Evolutionary conservation across 2,329 filamentous ascomycete species (phyloP).

Genomic region (Cytospora schulzeri): DNA sequence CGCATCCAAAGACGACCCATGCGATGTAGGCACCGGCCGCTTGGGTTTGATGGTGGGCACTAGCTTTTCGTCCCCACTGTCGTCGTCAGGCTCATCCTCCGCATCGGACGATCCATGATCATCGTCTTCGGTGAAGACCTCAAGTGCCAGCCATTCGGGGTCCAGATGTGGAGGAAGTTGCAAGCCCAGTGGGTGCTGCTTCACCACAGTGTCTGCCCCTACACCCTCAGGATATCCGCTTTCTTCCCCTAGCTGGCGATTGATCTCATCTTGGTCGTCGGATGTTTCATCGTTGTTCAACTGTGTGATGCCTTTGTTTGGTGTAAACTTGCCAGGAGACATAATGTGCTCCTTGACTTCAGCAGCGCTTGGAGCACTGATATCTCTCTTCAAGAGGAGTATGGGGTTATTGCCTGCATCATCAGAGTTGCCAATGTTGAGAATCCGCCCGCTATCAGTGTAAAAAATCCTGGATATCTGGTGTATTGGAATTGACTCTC

Average conservation of each 20-base stretch:
- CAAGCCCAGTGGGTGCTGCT: conserved; percentile 44
- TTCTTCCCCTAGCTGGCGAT: conserved; percentile 49
- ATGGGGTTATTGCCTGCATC: conserved; percentile 68
- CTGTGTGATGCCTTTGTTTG: conserved; percentile 1
- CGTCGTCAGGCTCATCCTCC: conserved; percentile 37
- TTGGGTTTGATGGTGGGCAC: conserved; percentile 15
- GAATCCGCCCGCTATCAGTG: conserved; percentile 83
- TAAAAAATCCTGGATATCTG: conserved; percentile 89
- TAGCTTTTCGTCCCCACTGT: conserved; percentile 33
- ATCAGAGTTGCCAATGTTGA: conserved; percentile 67
- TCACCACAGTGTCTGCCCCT: conserved; percentile 8
- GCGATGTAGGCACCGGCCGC: conserved; percentile 7
- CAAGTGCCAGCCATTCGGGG: conserved; percentile 87
- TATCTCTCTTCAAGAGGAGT: conserved; percentile 72
- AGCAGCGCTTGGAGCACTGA: conserved; percentile 62
- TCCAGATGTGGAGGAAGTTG: conserved; percentile 75
- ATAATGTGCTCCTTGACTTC: conserved; percentile 31
- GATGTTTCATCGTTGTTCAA: conserved; percentile 29
- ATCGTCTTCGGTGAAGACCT: conserved; percentile 72
- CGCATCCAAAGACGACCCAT: conserved; percentile 38
- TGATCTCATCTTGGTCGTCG: conserved; percentile 47
- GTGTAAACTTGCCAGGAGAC: background rate
- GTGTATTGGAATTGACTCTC: conserved; percentile 55
- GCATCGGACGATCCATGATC: conserved; percentile 49
- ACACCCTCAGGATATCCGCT: conserved; percentile 30